Percentiles rank a stretch among this genome's conserved stretches.
These are phyloP conservation scores for Sideroxylon spinosum DNA, from an alignment of 179 eudicot genomes.

Conservation along the genomic window DNA sequence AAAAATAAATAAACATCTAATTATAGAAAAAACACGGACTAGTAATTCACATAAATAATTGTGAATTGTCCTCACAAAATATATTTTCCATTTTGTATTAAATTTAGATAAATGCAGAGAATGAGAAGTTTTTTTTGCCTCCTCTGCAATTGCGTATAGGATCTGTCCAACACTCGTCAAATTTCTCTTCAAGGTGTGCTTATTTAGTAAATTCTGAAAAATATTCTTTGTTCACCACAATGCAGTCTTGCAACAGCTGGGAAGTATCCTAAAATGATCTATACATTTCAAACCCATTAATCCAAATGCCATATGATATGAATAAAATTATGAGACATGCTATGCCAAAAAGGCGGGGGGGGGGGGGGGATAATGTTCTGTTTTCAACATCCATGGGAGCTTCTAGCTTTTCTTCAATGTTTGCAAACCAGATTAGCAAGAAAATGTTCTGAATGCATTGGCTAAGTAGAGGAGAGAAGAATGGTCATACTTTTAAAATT, in stretches of 20 bases:
- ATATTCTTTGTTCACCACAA: background rate
- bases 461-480: too few species aligned
- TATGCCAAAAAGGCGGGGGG: background rate
- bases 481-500: background rate
- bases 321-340: background rate
- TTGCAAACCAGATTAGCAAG: background rate
- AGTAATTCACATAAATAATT: background rate
- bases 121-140: background rate
- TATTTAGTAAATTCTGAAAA: background rate
- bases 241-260: background rate
- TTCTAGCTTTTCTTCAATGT: background rate
- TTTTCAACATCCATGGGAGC: background rate
- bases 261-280: too few species aligned
- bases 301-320: background rate
- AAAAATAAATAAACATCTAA: background rate
- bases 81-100: background rate
- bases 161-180: background rate
- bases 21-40: background rate
- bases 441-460: background rate
- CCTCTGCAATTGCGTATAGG: too few species aligned
- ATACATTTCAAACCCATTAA: background rate
- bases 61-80: too few species aligned
- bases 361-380: too few species aligned
- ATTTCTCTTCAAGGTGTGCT: background rate
- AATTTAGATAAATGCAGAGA: background rate